Base-by-base conservation (phyloP, 495 filamentous ascomycete genomes). In the Aspergillus carlsbadensis region DNA sequence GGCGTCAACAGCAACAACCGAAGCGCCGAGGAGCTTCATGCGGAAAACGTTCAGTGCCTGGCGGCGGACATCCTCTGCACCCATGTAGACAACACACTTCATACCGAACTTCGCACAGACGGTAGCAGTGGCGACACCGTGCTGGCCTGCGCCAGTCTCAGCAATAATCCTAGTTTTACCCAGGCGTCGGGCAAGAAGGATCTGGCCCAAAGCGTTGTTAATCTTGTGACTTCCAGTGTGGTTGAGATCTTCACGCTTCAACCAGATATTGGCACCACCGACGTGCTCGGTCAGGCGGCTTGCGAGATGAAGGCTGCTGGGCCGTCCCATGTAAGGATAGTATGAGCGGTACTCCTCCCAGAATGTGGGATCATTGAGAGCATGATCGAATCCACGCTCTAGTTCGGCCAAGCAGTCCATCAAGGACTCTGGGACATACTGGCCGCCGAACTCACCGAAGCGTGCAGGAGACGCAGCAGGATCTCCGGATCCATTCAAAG, bases 381-480 rank as follows among this genome's bases (percentile, higher is more conserved):
- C 89, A 42, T 84, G 72, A 57, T 95, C 83, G 77, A 99, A 99
- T n/a, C 93, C 94, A 10, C 79, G 77, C 69, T 98, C 92, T 13
- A 99, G 84, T 73, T 99, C 86, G 0, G 85, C 83, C 59, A 99
- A 77, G 66, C 94, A 98, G 73, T 96, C 92, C 92, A 98, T 98
- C 26, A 99, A 81, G 6, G 92, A 92, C 73, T 99, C 94, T 1
- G 94, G 95, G 0, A 99, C 93, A 64, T 98, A 99, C 70, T 98
- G 94, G n/a, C 94, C 94, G 62, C 94, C 94, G 60, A 96, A 99
- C 70, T 96, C 90, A 54, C 94, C 94, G 64, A 99, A 99, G 13
- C 93, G 86, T 49, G 89, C 83, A 3, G 93, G 91, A 31, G 88
- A 76, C 52, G 82, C 81, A 34, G 70, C 75, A 45, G 71, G 57